These are phyloP conservation scores for Pseudonitzschia delicatissima DNA, from an alignment of 108 stramenopile species.

Conservation along the genomic window DNA sequence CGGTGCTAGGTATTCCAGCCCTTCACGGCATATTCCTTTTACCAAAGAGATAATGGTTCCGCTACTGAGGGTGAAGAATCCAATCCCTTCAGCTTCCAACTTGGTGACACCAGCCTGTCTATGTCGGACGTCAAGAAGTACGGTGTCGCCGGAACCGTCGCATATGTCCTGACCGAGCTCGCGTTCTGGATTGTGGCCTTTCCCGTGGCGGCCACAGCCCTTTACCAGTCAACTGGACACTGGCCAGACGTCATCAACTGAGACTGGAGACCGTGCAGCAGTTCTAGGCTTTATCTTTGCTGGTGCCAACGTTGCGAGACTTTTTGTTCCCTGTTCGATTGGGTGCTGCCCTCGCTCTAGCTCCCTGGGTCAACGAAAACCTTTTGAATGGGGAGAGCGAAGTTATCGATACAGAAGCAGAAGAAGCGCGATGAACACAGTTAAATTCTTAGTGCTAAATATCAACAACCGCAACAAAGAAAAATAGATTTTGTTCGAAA, in stretches of 20 bases:
- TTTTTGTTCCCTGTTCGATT: slow-evolving; percentile 84
- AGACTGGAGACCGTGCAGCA: slow-evolving; percentile 69
- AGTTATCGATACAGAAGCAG: neutral
- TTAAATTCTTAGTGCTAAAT: no score
- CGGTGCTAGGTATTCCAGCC: slow-evolving; percentile 71
- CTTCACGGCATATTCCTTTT: slow-evolving; percentile 63
- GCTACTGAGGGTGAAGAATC: slow-evolving; percentile 17
- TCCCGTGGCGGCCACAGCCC: slow-evolving; percentile 72
- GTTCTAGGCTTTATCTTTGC: slow-evolving; percentile 82
- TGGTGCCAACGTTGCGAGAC: slow-evolving; percentile 81
- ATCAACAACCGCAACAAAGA: no score
- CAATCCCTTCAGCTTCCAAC: slow-evolving; percentile 1
- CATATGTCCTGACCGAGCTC: slow-evolving; percentile 87
- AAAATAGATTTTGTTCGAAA: no score
- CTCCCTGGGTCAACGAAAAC: slow-evolving; percentile 91
- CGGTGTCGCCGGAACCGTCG: slow-evolving; percentile 80
- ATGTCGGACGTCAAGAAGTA: slow-evolving; percentile 88
- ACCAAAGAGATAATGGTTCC: slow-evolving; percentile 42
- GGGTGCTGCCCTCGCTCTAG: slow-evolving; percentile 84
- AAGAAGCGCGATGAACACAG: neutral
- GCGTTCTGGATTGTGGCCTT: slow-evolving; percentile 90
- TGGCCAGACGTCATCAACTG: slow-evolving; percentile 88
- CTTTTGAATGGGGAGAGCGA: slow-evolving; percentile 41
- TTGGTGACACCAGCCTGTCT: slow-evolving; percentile 49
- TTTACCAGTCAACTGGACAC: slow-evolving; percentile 81